A percentile compares a stretch with the other conserved stretches of the same genome.
phyloP scores from a whole-genome alignment of 2,329 filamentous ascomycete genomes.

The Colletotrichum simmondsii region DNA sequence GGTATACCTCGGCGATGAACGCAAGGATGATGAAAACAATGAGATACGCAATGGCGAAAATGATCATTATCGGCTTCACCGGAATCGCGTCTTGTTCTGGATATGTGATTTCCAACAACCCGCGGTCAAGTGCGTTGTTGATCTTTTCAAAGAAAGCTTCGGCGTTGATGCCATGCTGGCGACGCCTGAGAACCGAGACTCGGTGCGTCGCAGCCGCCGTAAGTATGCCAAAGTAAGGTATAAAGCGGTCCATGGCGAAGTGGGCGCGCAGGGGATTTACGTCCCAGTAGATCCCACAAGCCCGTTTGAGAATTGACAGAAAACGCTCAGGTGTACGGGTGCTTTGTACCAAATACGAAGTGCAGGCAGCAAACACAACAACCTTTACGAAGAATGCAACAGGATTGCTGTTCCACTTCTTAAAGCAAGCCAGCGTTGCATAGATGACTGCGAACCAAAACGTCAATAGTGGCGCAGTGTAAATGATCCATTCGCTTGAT shows the following conservation, averaged over 20 bases:
- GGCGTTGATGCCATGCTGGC: conserved; percentile 23
- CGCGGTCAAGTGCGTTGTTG: conserved; percentile 28
- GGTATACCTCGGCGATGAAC: conserved; percentile 15
- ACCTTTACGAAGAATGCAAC: conserved; percentile 60
- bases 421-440: conserved; percentile 57
- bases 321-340: conserved; percentile 21
- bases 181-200: conserved; percentile 30
- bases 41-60: conserved; percentile 26
- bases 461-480: conserved; percentile 68
- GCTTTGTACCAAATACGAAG: conserved; percentile 20
- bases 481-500: conserved; percentile 60
- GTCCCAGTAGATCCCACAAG: conserved; percentile 60
- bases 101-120: conserved; percentile 20
- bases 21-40: conserved; percentile 29
- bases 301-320: conserved; percentile 15
- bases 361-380: conserved; percentile 51
- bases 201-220: conserved; percentile 54
- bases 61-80: conserved; percentile 28
- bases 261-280: conserved; percentile 60
- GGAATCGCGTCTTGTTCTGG: conserved; percentile 30
- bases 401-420: conserved; percentile 53
- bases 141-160: conserved; percentile 9
- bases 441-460: conserved; percentile 73
- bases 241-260: conserved; percentile 62
- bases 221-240: conserved; percentile 67